Conservation (phyloP, 148 eudicot species). For the Selenicereus undatus region DNA sequence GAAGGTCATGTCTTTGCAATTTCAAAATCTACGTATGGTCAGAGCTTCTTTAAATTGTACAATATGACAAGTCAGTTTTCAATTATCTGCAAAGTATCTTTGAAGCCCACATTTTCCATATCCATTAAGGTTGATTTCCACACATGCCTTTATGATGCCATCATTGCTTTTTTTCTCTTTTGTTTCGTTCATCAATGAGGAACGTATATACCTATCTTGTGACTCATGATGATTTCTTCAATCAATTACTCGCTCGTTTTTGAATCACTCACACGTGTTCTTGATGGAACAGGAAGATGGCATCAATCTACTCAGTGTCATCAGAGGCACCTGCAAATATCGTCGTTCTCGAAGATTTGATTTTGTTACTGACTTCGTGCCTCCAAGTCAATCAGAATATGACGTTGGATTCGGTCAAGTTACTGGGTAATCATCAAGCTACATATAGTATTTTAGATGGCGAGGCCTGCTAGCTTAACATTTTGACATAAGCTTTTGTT, state of each 20-base stretch:
- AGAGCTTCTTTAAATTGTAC: background rate
- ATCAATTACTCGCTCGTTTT: background rate
- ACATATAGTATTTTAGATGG: background rate
- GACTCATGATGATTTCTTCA: background rate
- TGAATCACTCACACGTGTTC: background rate
- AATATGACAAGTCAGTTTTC: background rate
- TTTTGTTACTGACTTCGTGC: constrained; percentile 57
- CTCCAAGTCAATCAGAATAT: constrained; percentile 75
- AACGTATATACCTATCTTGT: background rate
- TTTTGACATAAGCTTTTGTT: no score
- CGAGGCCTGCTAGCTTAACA: no score
- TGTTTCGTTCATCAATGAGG: background rate
- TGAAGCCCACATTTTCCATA: background rate
- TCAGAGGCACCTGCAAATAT: constrained; percentile 64
- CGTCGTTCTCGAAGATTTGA: constrained; percentile 67
- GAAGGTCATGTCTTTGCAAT: background rate
- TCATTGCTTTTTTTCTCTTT: background rate
- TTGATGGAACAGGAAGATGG: constrained; percentile 80
- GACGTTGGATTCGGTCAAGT: constrained; percentile 27
- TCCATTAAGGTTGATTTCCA: background rate
- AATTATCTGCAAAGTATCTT: background rate
- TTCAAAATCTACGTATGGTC: background rate
- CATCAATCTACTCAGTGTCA: constrained; percentile 64
- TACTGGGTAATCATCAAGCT: constrained; percentile 41
- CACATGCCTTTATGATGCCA: background rate